Percentiles rank a stretch among this genome's conserved stretches.
Evolutionary conservation across 139 green algal species (phyloP).

Genomic region (Tetradesmus lagerheimii): DNA sequence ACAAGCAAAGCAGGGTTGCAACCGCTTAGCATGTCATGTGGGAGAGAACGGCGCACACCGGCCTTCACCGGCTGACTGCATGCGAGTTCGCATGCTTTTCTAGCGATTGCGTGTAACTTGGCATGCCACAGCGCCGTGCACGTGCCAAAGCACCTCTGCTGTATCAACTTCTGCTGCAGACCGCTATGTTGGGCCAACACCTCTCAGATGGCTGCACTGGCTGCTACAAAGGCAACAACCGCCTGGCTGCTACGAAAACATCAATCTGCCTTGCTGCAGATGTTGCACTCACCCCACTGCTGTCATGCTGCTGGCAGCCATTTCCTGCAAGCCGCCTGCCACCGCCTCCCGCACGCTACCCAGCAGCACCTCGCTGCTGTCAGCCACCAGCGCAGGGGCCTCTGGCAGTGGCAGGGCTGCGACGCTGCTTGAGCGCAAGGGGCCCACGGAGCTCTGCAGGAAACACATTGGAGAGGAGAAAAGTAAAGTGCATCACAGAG

Average conservation of each 20-base stretch:
- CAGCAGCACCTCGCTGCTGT: neutral
- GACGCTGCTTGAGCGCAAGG: neutral
- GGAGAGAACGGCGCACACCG: neutral
- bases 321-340: slow-evolving; percentile 1
- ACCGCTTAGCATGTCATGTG: neutral
- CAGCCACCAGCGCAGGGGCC: neutral
- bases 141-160: neutral
- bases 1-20: neutral
- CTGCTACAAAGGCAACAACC: neutral
- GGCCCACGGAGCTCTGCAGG: neutral
- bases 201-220: neutral
- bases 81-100: too few relatives aligned
- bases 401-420: neutral
- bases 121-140: neutral
- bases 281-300: slow-evolving; percentile 34
- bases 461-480: too few relatives aligned
- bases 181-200: neutral
- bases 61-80: too few relatives aligned
- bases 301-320: slow-evolving; percentile 35
- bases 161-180: too few relatives aligned
- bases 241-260: neutral
- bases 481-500: neutral
- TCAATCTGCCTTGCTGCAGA: neutral
- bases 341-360: neutral
- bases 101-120: neutral